These are phyloP conservation scores for Aegle marmelos DNA, from an alignment of 345 rosid species.

Conservation along the genomic window DNA sequence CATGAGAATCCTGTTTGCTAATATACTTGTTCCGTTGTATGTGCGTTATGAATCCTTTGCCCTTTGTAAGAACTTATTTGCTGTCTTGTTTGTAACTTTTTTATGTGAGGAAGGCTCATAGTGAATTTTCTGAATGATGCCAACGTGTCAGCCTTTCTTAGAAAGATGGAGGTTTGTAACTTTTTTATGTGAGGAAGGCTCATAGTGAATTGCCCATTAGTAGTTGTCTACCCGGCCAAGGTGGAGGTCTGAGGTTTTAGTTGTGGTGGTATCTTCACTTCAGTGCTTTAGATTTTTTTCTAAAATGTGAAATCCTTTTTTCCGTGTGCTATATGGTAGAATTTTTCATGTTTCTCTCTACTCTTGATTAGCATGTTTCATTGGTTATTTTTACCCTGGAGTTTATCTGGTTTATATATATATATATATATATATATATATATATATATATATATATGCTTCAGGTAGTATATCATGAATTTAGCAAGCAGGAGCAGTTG, in stretches of 20 bases:
- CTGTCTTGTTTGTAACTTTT: not conserved
- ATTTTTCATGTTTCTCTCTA: not conserved
- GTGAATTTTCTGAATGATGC: not conserved
- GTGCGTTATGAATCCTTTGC: not conserved
- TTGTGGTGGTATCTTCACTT: not conserved
- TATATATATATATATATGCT: not conserved
- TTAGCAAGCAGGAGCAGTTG: conserved; percentile 72
- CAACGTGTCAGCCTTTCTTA: not conserved
- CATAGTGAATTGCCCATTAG: not conserved
- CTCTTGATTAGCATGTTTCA: not conserved
- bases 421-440: not conserved
- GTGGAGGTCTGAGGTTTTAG: not conserved
- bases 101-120: not conserved
- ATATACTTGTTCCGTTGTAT: not conserved
- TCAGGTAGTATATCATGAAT: conserved; percentile 72
- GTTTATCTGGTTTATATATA: not conserved
- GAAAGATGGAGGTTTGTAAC: not conserved
- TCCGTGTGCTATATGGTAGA: not conserved
- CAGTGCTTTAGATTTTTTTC: not conserved
- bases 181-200: not conserved
- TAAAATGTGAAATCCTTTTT: not conserved
- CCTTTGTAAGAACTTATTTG: not conserved
- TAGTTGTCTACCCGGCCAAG: not conserved
- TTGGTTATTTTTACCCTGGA: not conserved
- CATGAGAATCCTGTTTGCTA: not conserved